A percentile compares a stretch with the other conserved stretches of the same genome.
Evolutionary conservation across 2,329 filamentous ascomycete species (phyloP).

Genomic region (Talaromyces sp.): DNA sequence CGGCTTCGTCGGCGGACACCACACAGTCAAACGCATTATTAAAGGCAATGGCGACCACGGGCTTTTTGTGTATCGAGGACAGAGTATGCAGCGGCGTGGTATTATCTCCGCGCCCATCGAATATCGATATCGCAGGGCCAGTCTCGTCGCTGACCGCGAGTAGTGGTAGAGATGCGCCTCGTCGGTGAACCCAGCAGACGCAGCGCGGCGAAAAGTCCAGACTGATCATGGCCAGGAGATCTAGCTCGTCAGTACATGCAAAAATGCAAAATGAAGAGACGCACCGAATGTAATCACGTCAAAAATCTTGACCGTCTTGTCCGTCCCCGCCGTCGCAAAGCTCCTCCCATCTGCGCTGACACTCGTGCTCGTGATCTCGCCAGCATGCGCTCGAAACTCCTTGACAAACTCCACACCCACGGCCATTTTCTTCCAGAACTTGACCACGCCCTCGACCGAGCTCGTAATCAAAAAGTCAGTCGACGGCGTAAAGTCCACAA

Average conservation of each 20-base stretch:
- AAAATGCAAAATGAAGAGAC: conserved; percentile 15
- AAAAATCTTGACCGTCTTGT: conserved; percentile 49
- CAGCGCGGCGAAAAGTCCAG: conserved; percentile 69
- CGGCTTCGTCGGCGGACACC: conserved; percentile 78
- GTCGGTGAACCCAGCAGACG: conserved; percentile 86
- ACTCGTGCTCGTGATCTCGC: conserved; percentile 76
- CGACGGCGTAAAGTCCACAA: conserved; percentile 78
- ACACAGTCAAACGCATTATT: conserved; percentile 88
- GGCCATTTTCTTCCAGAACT: conserved; percentile 97
- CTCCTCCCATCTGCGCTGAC: conserved; percentile 86
- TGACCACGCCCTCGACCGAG: conserved; percentile 91
- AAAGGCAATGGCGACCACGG: conserved; percentile 81
- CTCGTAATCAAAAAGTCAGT: conserved; percentile 96
- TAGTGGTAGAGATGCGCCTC: conserved; percentile 80
- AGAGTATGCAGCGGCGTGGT: conserved; percentile 71
- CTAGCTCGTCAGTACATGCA: conserved; percentile 33
- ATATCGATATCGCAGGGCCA: conserved; percentile 70
- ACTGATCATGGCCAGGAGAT: conserved; percentile 76
- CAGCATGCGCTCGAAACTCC: conserved; percentile 86
- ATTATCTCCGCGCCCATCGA: conserved; percentile 82
- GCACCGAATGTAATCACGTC: conserved; percentile 71
- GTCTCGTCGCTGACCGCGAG: conserved; percentile 75
- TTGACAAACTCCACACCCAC: conserved; percentile 96
- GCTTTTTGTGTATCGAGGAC: conserved; percentile 70
- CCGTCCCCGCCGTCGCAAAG: conserved; percentile 76